Conservation (phyloP, 176 grass and related monocot genomes). For the Rhynchospora tenuis region DNA sequence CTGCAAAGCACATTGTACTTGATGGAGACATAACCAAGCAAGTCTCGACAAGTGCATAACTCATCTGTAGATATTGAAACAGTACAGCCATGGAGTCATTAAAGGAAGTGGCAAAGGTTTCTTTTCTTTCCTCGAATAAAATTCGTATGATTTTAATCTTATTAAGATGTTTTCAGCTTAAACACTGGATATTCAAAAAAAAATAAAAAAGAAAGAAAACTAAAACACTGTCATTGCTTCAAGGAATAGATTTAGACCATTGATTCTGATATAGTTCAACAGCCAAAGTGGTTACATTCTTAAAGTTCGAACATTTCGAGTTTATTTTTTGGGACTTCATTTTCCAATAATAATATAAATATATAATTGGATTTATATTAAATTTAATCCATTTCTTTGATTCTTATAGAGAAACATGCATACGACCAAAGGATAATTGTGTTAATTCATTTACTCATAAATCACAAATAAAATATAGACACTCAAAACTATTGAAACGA, state of each 20-base stretch:
- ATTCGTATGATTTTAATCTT: not conserved
- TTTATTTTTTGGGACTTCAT: not conserved
- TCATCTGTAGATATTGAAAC: not conserved
- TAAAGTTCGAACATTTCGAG: not conserved
- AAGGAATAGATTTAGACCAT: not conserved
- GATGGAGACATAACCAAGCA: not conserved
- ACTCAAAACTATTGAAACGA: conserved; percentile 16
- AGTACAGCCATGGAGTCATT: not conserved
- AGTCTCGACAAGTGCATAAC: not conserved
- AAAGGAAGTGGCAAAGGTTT: not conserved
- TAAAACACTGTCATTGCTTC: not conserved
- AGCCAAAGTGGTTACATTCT: not conserved
- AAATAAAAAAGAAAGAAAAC: too few species aligned
- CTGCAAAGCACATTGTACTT: not conserved
- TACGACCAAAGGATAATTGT: conserved; percentile 29
- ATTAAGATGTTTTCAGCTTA: not conserved
- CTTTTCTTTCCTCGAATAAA: not conserved
- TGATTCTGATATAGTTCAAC: not conserved
- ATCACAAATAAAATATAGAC: conserved; percentile 43
- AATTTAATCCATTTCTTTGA: conserved; percentile 16
- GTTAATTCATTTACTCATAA: conserved; percentile 31
- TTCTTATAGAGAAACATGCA: conserved; percentile 18
- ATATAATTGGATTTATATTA: not conserved
- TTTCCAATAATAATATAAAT: not conserved
- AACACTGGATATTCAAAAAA: too few species aligned